phyloP scores from a whole-genome alignment of 306 rosid species.

The peach (Prunus persica) region DNA sequence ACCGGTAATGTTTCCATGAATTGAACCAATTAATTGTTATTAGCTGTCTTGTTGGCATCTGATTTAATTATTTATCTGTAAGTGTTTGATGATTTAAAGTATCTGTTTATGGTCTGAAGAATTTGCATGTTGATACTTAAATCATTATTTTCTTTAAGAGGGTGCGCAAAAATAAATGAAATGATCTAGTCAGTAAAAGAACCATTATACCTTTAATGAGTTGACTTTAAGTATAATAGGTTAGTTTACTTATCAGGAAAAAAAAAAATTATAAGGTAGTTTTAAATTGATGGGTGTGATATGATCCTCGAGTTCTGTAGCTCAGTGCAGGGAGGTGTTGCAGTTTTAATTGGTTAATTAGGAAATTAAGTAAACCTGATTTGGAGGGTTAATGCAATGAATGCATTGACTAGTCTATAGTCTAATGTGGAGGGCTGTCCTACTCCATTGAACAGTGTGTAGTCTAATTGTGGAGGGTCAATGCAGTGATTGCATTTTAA shows the following conservation, averaged over 20 bases:
- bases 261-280: too few relatives aligned
- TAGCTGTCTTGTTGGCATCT: not conserved
- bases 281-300: not conserved
- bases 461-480: not conserved
- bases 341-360: not conserved
- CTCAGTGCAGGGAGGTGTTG: not conserved
- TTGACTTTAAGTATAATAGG: not conserved
- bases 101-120: not conserved
- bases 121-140: not conserved
- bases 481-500: not conserved
- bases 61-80: not conserved
- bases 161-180: not conserved
- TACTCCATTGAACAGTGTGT: too few relatives aligned
- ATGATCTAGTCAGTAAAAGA: not conserved
- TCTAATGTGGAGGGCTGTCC: not conserved
- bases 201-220: not conserved
- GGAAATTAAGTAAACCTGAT: not conserved
- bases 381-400: not conserved
- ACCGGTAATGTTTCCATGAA: constrained; percentile 37
- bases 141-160: not conserved
- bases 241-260: not conserved
- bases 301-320: not conserved
- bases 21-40: not conserved
- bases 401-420: not conserved
- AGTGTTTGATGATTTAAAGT: not conserved